Evolutionary conservation across 2,329 filamentous ascomycete genomes (phyloP).

Genomic region (Colletotrichum sp.): DNA sequence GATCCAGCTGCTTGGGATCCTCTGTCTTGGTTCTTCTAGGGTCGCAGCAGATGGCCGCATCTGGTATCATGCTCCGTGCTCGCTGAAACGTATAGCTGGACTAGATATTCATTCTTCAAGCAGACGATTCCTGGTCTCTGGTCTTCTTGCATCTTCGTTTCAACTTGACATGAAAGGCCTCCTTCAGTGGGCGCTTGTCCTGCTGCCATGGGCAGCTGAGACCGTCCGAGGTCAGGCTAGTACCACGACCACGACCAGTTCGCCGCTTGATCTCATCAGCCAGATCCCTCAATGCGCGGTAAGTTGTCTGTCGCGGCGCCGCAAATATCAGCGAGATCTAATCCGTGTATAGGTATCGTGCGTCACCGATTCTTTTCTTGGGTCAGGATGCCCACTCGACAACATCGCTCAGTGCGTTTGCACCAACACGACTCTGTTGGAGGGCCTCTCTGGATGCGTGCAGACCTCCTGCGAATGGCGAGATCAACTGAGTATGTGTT

Average conservation of each 20-base stretch:
- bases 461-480: background rate
- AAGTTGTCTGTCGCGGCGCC: background rate
- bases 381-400: background rate
- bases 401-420: conserved; percentile 1
- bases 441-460: background rate
- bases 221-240: background rate
- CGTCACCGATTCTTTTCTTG: background rate
- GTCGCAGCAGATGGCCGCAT: background rate
- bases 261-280: background rate
- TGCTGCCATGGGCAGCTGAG: conserved; percentile 5
- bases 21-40: background rate
- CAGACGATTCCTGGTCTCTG: background rate
- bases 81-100: background rate
- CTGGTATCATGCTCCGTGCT: background rate
- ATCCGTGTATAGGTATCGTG: background rate
- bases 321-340: background rate
- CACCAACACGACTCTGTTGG: conserved; percentile 7
- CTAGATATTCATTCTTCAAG: background rate
- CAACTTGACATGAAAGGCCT: background rate
- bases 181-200: background rate
- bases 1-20: background rate
- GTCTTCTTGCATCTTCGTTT: background rate
- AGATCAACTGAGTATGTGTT: conserved; percentile 3
- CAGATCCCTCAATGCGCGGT: conserved; percentile 8
- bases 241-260: background rate